These are phyloP conservation scores for Microbotryum lychnidis-dioicae DNA, from an alignment of 1,284 basidiomycete species.

Conservation along the genomic window DNA sequence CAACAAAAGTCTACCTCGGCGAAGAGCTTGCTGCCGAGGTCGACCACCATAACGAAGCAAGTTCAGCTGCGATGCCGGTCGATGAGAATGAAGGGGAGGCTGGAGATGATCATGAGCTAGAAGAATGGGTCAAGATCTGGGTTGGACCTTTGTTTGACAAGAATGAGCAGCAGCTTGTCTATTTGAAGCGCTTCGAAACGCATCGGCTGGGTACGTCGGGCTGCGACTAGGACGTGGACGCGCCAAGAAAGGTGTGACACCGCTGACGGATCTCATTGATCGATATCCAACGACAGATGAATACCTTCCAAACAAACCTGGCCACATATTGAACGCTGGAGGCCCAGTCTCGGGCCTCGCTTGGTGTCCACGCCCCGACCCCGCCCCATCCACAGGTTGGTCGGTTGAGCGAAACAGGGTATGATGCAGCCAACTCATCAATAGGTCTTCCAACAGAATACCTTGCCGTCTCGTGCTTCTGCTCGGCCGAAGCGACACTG, in stretches of 20 bases:
- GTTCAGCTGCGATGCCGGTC: neutral
- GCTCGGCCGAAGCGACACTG: constrained; percentile 24
- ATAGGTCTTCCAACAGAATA: constrained; percentile 51
- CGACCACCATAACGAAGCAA: neutral
- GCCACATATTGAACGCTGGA: constrained; percentile 69
- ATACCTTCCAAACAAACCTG: constrained; percentile 37
- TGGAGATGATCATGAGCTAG: constrained; percentile 51
- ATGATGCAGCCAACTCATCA: no score
- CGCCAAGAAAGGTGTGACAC: constrained; percentile 17
- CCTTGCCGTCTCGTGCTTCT: constrained; percentile 70
- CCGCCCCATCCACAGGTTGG: constrained; percentile 34
- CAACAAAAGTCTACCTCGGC: constrained; percentile 4
- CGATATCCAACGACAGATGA: constrained; percentile 21
- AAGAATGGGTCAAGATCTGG: constrained; percentile 50
- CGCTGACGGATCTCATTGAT: rapidly evolving
- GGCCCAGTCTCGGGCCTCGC: constrained; percentile 77
- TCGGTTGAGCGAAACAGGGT: neutral
- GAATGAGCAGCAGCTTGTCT: constrained; percentile 47
- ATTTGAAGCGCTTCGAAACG: constrained; percentile 52
- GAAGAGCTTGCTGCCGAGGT: neutral
- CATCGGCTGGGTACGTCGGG: constrained; percentile 51
- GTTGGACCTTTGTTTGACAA: constrained; percentile 49
- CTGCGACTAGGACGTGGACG: neutral
- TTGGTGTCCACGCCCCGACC: constrained; percentile 72
- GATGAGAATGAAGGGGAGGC: constrained; percentile 33